Evolutionary conservation across 495 filamentous ascomycete genomes (phyloP), one percentile per base, ranked within the genome.

Genomic region (Umbilicaria muhlenbergii): DNA sequence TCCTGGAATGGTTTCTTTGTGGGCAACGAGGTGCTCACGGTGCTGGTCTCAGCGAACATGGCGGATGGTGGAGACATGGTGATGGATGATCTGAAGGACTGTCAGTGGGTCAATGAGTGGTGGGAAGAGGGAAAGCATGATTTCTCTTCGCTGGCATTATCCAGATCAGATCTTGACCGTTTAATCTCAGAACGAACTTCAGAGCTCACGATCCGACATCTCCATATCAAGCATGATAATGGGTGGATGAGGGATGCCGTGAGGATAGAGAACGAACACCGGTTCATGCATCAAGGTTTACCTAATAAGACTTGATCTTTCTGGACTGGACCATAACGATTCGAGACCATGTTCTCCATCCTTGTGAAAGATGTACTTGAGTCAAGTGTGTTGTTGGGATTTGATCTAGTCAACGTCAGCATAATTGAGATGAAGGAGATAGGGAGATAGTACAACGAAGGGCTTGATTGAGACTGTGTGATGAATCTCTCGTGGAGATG

Each of bases 101-200:
- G 51, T 61, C 57, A 59, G 58, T 55, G 44, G 47, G 35, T 55
- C 51, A 57, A 64, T 68, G 63, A 55, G 36, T 28, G 24, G 49
- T 2, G 53, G 52, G 46, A 45, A 55, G 57, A 59, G 62, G 61
- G 69, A 66, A 68, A 74, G 81, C 82, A 87, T 87, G 83, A 85
- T 89, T 28, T 28, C 81, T 83, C 91, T 86, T 83, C 85, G 86
- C 86, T 86, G 83, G 85, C 81, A 89, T 91, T 93, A 87, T 86
- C 85, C 83, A 85, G 85, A 89, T 93, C 85, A 91, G 89, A 85
- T 93, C 88, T 60, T 67, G 66, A 78, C 86, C 84, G 86, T 93
- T 80, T 91, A 74, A 80, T 93, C 81, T 93, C 86, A 91, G 85
- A 76, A 73, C 70, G 68, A 73, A 66, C 60, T 62, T 65, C 60